Evolutionary conservation across 2,329 filamentous ascomycete species (phyloP).

Genomic region (Exophiala phaeomuriformis): DNA sequence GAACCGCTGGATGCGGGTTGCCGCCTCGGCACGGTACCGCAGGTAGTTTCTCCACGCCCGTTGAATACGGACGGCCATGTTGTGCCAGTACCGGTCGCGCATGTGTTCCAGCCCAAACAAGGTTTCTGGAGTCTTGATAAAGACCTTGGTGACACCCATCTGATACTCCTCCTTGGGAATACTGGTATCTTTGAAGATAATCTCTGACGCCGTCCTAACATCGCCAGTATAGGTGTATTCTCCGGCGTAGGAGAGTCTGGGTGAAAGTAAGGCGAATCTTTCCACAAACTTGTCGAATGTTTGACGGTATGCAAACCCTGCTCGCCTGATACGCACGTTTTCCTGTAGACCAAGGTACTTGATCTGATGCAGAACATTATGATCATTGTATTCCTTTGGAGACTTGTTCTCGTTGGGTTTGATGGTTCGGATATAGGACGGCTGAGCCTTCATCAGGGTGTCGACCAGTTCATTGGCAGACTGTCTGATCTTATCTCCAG

Average conservation of each 20-base stretch:
- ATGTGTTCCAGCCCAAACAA: constrained; percentile 95
- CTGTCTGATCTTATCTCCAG: constrained; percentile 89
- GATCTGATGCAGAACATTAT: constrained; percentile 94
- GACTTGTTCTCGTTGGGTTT: constrained; percentile 99
- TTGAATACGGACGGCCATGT: constrained; percentile 97
- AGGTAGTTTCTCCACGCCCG: constrained; percentile 95
- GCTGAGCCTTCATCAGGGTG: constrained; percentile 93
- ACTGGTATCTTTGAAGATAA: constrained; percentile 92
- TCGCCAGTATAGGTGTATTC: constrained; percentile 95
- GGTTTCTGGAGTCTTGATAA: constrained; percentile 96
- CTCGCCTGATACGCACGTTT: constrained; percentile 93
- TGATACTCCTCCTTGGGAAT: constrained; percentile 95
- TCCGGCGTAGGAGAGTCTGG: constrained; percentile 89
- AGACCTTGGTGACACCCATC: constrained; percentile 92
- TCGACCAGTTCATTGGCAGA: constrained; percentile 93
- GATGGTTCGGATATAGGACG: constrained; percentile 97
- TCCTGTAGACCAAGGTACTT: constrained; percentile 99
- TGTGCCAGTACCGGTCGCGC: constrained; percentile 97
- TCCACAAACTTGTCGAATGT: constrained; percentile 98
- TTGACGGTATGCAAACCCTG: constrained; percentile 93
- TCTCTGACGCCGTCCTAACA: constrained; percentile 75
- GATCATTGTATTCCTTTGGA: constrained; percentile 79
- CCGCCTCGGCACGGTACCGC: constrained; percentile 83
- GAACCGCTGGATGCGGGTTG: constrained; percentile 87
- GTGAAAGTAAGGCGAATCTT: constrained; percentile 89